Evolutionary conservation across 1,284 basidiomycete species (phyloP).

Genomic region (Pseudomicrostroma phylloplanum): DNA sequence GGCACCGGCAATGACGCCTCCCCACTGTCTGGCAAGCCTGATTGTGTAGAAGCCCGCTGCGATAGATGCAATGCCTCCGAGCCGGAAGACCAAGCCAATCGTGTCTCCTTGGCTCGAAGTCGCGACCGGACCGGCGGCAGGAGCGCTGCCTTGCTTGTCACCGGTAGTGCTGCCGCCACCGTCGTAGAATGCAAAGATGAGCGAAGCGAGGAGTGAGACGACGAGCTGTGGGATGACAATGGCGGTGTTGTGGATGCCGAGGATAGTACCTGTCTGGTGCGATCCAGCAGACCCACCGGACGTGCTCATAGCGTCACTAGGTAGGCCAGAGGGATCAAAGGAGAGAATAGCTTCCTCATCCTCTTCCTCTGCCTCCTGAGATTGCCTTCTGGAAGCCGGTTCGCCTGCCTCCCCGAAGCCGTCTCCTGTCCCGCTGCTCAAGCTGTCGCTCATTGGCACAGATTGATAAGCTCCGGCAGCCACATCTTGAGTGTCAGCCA

Average conservation of each 20-base stretch:
- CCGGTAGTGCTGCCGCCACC: background rate
- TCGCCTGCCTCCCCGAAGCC: background rate
- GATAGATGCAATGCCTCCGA: background rate
- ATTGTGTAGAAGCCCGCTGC: background rate
- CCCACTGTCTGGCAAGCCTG: too few relatives aligned
- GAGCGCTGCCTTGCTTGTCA: background rate
- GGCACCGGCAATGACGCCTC: too few relatives aligned
- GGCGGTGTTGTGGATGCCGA: constrained; percentile 90
- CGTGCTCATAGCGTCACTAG: background rate
- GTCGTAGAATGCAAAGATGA: constrained; percentile 62
- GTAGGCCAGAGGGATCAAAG: background rate
- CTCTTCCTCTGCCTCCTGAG: background rate
- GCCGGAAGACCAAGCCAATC: background rate
- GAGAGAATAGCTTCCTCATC: background rate
- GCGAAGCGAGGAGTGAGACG: constrained; percentile 74
- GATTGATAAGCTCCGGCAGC: background rate
- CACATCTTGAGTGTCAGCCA: background rate
- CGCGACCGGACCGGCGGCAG: background rate
- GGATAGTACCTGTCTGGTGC: constrained; percentile 69
- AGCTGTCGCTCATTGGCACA: background rate
- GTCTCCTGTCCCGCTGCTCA: background rate
- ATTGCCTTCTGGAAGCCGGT: background rate
- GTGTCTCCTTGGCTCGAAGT: background rate
- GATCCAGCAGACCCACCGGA: background rate
- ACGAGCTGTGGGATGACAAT: constrained; percentile 29